phyloP scores from a whole-genome alignment of 2,329 filamentous ascomycete genomes.

The Elsinoe necatrix region DNA sequence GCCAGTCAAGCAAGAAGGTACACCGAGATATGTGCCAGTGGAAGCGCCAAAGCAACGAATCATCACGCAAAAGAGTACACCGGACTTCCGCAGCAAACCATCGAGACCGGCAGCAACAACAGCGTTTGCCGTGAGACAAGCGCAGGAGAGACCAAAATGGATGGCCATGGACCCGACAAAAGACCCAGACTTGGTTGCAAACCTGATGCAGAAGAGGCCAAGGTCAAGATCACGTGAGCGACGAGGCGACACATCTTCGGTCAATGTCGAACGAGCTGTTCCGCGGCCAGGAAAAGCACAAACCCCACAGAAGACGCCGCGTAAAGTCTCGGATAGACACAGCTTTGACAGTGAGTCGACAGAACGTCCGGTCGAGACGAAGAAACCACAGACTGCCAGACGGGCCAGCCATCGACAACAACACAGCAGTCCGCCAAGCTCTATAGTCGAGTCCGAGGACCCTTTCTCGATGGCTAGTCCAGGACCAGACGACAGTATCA shows the following conservation, averaged over 20 bases:
- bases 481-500: slow-evolving; percentile 20
- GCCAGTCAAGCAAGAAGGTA: slow-evolving; percentile 20
- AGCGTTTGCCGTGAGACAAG: slow-evolving; percentile 7
- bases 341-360: slow-evolving; percentile 12
- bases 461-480: slow-evolving; percentile 14
- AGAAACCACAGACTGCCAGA: neutral
- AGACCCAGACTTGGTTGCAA: neutral
- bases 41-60: slow-evolving; percentile 1
- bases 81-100: slow-evolving; percentile 8
- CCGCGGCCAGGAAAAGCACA: neutral
- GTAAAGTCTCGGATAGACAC: neutral
- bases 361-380: neutral
- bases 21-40: slow-evolving; percentile 1
- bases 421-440: slow-evolving; percentile 12
- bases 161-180: slow-evolving; percentile 7
- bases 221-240: slow-evolving; percentile 21
- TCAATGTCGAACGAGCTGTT: neutral
- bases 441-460: slow-evolving; percentile 14
- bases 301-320: neutral
- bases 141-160: slow-evolving; percentile 7
- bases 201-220: slow-evolving; percentile 16
- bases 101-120: neutral
- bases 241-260: neutral
- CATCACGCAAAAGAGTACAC: slow-evolving; percentile 13
- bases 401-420: neutral